Evolutionary conservation across 495 filamentous ascomycete species (phyloP).

Genomic region (Hypoxylon fuscum): DNA sequence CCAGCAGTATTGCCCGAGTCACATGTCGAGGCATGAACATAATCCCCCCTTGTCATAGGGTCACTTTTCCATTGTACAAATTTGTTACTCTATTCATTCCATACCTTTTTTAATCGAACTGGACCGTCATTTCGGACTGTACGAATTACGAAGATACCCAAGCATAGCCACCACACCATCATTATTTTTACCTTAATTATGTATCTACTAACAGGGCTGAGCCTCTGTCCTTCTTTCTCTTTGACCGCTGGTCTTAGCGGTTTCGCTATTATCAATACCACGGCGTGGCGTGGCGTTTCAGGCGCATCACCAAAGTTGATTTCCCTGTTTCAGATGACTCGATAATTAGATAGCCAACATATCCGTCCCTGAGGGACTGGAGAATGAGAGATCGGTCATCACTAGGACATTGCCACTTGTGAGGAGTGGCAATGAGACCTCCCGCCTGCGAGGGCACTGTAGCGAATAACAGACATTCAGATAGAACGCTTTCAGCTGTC

Average conservation of each 20-base stretch:
- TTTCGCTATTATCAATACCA: conserved; percentile 27
- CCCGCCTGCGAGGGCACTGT: conserved; percentile 26
- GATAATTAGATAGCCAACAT: conserved; percentile 6
- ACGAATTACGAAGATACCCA: conserved; percentile 45
- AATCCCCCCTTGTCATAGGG: neutral
- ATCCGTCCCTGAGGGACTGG: conserved; percentile 13
- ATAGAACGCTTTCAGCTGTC: conserved; percentile 25
- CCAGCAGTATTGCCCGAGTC: conserved; percentile 28
- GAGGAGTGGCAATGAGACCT: conserved; percentile 18
- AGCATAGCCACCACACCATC: conserved; percentile 33
- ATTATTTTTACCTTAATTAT: conserved; percentile 45
- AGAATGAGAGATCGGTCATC: conserved; percentile 17
- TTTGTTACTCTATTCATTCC: conserved; percentile 17
- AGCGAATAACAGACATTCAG: conserved; percentile 12
- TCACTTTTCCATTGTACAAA: conserved; percentile 27
- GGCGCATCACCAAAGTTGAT: conserved; percentile 22
- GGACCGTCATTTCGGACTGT: conserved; percentile 28
- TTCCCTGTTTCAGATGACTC: neutral
- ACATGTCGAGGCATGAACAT: conserved; percentile 3
- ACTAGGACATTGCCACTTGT: conserved; percentile 21
- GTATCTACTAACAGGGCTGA: conserved; percentile 36
- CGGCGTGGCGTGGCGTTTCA: conserved; percentile 28
- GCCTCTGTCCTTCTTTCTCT: conserved; percentile 12
- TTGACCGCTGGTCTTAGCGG: conserved; percentile 1
- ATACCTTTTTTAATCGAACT: conserved; percentile 34